Base-by-base conservation (phyloP, 805 yeast genomes). In the Candida awuae region DNA sequence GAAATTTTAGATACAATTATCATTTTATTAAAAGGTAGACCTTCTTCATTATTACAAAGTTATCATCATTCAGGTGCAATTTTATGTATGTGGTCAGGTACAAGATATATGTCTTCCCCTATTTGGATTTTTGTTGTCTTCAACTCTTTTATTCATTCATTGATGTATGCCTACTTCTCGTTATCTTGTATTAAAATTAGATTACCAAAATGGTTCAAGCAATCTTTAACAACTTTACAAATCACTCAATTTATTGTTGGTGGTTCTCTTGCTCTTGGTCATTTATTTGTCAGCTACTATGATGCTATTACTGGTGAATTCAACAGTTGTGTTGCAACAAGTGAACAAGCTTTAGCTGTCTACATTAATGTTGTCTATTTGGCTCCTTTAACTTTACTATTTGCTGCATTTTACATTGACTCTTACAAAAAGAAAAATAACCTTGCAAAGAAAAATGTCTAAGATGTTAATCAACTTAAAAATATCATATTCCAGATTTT, bases 21-120 rank as follows among this genome's bases (percentile, higher is more conserved):
- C 48, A 80, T 80, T 41, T 63, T 80, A 39, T 63, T 78, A 42
- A 80, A 80, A 58, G 87, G 87, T 31, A 68, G 70, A 54, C 80
- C 77, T 13, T 73, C 82, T 12, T 73, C 80, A 6, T 61, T 80
- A 41, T 65, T 80, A 52, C 87, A 80, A 58, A 74, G 82, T 41
- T 80, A 80, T 60, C 87, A 80, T 55, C 87, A 80, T 56, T 73
- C 86, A 5, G 87, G 87, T 19, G 87, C 87, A 35, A 80, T 80
- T 77, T 63, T 80, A 59, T 78, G 84, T 43, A 80, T 80, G 87
- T 80, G 86, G 86, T 73, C 83, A 7, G 87, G 87, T 2, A 72
- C 77, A 40, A 64, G 86, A 41, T 80, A 63, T 58, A 73, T 71
- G 37, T 71, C 84, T 12, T 84, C 86, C 5, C 87, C 87, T 26